These are phyloP conservation scores for Naganishia sp. DNA, from an alignment of 1,284 basidiomycete genomes.

Conservation along the genomic window DNA sequence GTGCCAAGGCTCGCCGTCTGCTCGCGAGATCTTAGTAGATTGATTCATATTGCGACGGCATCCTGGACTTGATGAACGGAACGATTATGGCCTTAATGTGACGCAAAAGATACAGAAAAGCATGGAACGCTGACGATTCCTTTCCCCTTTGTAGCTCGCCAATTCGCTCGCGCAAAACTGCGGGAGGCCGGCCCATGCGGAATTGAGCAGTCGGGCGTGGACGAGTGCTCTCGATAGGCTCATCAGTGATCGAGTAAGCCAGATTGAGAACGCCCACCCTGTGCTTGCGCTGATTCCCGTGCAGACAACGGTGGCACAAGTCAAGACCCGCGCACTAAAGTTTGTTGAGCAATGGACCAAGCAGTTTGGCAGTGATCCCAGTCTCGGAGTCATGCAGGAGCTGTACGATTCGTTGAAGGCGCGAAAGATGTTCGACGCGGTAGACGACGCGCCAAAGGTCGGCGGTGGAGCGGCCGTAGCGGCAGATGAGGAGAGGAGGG, in stretches of 20 bases:
- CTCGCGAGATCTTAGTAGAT: too few relatives aligned
- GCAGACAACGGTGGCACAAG: constrained; percentile 78
- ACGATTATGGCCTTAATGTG: too few relatives aligned
- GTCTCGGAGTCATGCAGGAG: constrained; percentile 87
- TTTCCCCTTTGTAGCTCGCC: constrained; percentile 59
- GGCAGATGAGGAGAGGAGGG: constrained; percentile 15
- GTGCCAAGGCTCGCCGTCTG: too few relatives aligned
- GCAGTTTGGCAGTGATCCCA: constrained; percentile 76
- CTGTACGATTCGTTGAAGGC: constrained; percentile 77
- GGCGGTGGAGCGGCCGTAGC: neutral
- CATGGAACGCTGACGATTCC: neutral
- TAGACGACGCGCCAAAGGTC: constrained; percentile 34
- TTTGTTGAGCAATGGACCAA: constrained; percentile 82
- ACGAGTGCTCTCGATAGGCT: constrained; percentile 83
- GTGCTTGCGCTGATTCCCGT: neutral
- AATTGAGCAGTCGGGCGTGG: constrained; percentile 86
- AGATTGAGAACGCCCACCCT: neutral
- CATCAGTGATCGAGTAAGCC: constrained; percentile 78
- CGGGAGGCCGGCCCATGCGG: constrained; percentile 74
- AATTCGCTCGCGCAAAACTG: constrained; percentile 93
- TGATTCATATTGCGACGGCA: neutral
- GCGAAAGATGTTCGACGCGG: constrained; percentile 42
- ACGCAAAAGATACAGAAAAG: too few relatives aligned
- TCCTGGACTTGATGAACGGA: too few relatives aligned
- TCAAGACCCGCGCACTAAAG: constrained; percentile 71